Base-by-base conservation (phyloP, 1,284 basidiomycete species). In the Ganoderma boninense region DNA sequence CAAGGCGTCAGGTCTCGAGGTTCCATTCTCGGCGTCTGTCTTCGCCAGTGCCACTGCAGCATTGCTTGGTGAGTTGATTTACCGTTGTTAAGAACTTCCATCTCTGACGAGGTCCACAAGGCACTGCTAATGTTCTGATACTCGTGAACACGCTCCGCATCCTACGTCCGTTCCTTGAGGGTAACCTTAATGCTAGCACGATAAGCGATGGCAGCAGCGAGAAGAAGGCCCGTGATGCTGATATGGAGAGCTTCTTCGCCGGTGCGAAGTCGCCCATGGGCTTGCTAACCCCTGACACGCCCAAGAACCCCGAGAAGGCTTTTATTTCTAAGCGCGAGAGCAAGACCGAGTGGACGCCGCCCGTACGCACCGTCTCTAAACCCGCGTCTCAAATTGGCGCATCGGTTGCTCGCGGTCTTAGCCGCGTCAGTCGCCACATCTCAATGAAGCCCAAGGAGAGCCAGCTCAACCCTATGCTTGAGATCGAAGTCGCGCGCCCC, bases 81-180 rank as follows among this genome's bases (percentile, higher is more conserved):
- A 26, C 23, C 18, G 11, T 14, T 1, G n/a, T 18, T 26, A 4
- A 5, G 26, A n/a, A 14, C 23, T 20, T 2, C 56, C 1, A 13
- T 46, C 18, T 8, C 3, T 26, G 23, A 65, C 62, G 54, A 26
- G 62, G 23, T 29, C 18, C 16, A 32, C 18, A 8, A 93, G 92
- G 91, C 59, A 74, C 89, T 32, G 87, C 87, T 16, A 90, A 93
- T 74, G 89, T 90, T 26, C 69, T 85, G 11, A 82, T 93, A n/a
- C 83, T 92, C 38, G 88, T 86, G 81, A 92, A 91, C 77, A 92
- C 89, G 4, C 86, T 92, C 75, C 85, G 89, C n/a, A 84, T 91
- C 62, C 80, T 93, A 46, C 82, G 84, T n/a, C 87, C 87, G 29
- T 86, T 86, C 35, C 85, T 90, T 20, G 73, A 80, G 65, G 59